Evolutionary conservation across 73 alveolate genomes (phyloP).

Genomic region (Stentor roeselii): DNA sequence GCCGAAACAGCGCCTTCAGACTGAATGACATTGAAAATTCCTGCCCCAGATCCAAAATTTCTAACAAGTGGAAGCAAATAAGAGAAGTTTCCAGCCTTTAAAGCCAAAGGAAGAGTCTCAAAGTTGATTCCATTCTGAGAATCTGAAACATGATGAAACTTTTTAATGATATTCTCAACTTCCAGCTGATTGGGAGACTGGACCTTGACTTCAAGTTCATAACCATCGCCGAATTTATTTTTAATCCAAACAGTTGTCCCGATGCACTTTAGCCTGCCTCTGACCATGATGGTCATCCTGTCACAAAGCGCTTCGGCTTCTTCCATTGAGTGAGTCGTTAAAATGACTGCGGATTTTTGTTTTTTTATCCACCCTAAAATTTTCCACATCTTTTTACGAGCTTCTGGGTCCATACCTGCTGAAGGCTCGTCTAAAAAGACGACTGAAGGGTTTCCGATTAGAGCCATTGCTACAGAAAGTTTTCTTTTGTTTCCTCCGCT

Average conservation of each 20-base stretch:
- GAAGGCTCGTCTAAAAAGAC: conserved; percentile 97
- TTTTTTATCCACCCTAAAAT: conserved; percentile 79
- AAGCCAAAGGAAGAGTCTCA: too few species aligned
- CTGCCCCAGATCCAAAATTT: too few species aligned
- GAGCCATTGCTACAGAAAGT: conserved; percentile 95
- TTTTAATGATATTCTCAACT: conserved; percentile 29
- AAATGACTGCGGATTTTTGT: conserved; percentile 67
- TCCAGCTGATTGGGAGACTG: conserved; percentile 34
- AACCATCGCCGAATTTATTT: conserved; percentile 81
- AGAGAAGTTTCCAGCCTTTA: too few species aligned
- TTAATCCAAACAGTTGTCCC: conserved; percentile 78
- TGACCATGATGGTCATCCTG: conserved; percentile 83
- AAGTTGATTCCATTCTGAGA: too few species aligned
- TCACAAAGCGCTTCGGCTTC: conserved; percentile 87
- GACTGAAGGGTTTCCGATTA: conserved; percentile 89
- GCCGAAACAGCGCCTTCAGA: too few species aligned
- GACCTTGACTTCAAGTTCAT: conserved; percentile 71
- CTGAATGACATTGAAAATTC: too few species aligned
- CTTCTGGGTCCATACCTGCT: conserved; percentile 94
- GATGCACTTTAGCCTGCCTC: conserved; percentile 79
- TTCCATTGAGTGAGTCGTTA: conserved; percentile 87
- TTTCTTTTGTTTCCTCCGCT: conserved; percentile 98
- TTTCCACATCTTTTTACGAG: conserved; percentile 93
- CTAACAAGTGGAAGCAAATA: too few species aligned
- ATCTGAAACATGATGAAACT: too few species aligned